Evolutionary conservation across 768 basidiomycete genomes (phyloP), one percentile per base, ranked within the genome.

Genomic region (Boletus coccyginus): DNA sequence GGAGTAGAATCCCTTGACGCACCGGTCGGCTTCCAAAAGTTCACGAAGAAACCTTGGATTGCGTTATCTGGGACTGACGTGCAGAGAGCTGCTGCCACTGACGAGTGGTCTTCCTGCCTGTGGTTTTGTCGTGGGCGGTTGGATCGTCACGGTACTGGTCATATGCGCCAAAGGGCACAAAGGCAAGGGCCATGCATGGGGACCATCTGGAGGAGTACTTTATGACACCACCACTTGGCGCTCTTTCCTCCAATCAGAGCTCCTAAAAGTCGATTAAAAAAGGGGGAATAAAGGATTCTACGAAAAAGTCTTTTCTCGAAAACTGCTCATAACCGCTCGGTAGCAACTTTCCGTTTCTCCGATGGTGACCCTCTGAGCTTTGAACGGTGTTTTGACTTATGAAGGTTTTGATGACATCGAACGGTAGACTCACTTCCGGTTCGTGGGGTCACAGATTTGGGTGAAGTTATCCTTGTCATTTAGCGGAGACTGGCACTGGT

Each of bases 1-100:
- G 53, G 40, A 7, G 36, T 55, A 42, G 53, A 55, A 24, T 55
- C 52, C 8, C 52, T 56, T 10, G 54, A 53, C 21, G 41, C 42
- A 38, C 31, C 54, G 35, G 19, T 19, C 14, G 54, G 54, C 13
- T 55, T 55, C 19, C 52, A 55, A 6, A n/a, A n/a, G 11, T 55
- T 35, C n/a, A 19, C 33, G 3, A 8, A 12, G 52, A 32, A 41
- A 6, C 16, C 21, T 11, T 19, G 4, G 53, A 21, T 14, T 19
- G 13, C 10, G 29, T 31, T 42, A 3, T 45, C 49, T 29, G n/a
- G 21, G 8, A 19, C 27, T 16, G 21, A 2, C 21, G 29, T 31
- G 11, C 27, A 19, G 13, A 27, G 12, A 41, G 7, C 39, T 5
- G 40, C 29, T 17, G 16, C 11, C 24, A 2, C 39, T 10, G 17